A percentile compares a stretch with the other conserved stretches of the same genome.
phyloP scores from a whole-genome alignment of 495 filamentous ascomycete genomes.

The Schizothecium vesticola region DNA sequence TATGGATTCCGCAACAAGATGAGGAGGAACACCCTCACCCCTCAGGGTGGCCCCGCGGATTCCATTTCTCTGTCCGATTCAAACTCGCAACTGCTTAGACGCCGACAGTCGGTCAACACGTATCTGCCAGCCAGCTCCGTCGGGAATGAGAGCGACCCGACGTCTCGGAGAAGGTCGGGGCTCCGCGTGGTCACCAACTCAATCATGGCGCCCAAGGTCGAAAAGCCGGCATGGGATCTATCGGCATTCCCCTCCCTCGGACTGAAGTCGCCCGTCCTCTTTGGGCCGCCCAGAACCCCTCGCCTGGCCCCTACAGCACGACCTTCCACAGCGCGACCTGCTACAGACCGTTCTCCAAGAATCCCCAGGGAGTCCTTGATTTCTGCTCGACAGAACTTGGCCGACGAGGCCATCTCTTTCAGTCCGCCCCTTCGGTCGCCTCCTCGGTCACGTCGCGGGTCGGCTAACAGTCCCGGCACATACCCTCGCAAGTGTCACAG shows the following conservation, averaged over 20 bases:
- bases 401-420: slow-evolving; percentile 5
- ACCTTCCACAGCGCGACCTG: not conserved
- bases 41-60: not conserved
- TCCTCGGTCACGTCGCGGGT: slow-evolving; percentile 13
- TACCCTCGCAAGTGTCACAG: slow-evolving; percentile 25
- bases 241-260: not conserved
- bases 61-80: not conserved
- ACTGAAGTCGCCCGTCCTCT: slow-evolving; percentile 1
- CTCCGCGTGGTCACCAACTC: not conserved
- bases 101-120: slow-evolving; percentile 20
- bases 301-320: not conserved
- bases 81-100: not conserved
- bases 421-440: slow-evolving; percentile 14
- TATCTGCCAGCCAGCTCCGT: slow-evolving; percentile 12
- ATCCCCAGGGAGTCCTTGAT: slow-evolving; percentile 19
- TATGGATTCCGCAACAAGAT: not conserved
- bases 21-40: not conserved
- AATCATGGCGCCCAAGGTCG: not conserved
- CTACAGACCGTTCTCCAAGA: not conserved
- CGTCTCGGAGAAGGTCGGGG: not conserved
- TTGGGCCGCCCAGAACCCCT: slow-evolving; percentile 5
- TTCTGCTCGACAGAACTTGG: slow-evolving; percentile 11
- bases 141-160: not conserved
- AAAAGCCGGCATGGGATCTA: slow-evolving; percentile 4
- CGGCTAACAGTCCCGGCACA: slow-evolving; percentile 6